Conservation (phyloP, 371 early-diverging fungal genomes). For the Fennellomyces sp. region DNA sequence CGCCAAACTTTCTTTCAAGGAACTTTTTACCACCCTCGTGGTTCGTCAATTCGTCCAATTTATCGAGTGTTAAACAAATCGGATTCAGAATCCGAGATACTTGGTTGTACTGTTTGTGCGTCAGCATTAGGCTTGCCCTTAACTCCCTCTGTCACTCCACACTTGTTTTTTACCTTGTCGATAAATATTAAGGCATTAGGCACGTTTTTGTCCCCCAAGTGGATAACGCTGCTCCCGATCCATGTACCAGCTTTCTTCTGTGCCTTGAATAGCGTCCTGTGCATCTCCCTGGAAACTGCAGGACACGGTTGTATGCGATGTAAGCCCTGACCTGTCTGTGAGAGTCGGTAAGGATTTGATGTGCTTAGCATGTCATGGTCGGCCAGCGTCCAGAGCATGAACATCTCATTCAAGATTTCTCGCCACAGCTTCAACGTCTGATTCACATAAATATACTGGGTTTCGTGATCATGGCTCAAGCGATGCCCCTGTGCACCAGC, state of each 20-base stretch:
- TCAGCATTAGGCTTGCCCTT: too few species aligned
- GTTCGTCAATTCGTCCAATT: constrained; percentile 64
- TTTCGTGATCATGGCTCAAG: constrained; percentile 88
- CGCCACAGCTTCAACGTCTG: constrained; percentile 95
- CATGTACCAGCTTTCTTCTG: constrained; percentile 87
- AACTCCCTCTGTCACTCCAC: too few species aligned
- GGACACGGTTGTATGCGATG: constrained; percentile 89
- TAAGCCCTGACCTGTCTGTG: constrained; percentile 96
- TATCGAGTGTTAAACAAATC: constrained; percentile 75
- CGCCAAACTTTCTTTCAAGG: constrained; percentile 72
- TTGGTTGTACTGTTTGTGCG: constrained; percentile 83
- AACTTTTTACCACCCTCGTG: constrained; percentile 64
- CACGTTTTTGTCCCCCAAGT: constrained; percentile 93
- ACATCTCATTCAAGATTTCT: constrained; percentile 95
- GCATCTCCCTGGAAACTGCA: constrained; percentile 83
- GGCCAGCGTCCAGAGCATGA: constrained; percentile 91
- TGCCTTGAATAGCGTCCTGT: constrained; percentile 85
- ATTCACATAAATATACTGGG: constrained; percentile 91
- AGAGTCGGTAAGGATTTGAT: constrained; percentile 78
- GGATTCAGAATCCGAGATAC: constrained; percentile 93
- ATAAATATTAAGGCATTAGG: constrained; percentile 96
- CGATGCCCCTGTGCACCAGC: constrained; percentile 87
- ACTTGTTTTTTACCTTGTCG: constrained; percentile 69
- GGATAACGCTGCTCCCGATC: constrained; percentile 95
- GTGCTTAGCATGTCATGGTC: constrained; percentile 84